Evolutionary conservation across 2,329 filamentous ascomycete species (phyloP).

Genomic region (Pleurostoma richardsiae): DNA sequence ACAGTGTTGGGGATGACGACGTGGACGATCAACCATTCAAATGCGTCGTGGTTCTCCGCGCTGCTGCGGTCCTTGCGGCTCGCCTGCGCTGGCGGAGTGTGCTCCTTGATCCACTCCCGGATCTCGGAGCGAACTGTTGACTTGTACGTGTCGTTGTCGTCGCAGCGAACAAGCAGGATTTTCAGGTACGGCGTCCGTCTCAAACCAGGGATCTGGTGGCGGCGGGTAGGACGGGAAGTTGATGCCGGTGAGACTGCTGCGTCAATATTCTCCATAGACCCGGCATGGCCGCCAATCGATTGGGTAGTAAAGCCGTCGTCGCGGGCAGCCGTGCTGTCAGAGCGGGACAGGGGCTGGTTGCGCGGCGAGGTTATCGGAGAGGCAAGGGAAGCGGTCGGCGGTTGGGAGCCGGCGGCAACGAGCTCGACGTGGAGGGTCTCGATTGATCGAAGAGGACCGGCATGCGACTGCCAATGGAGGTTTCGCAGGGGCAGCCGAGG

Average conservation of each 20-base stretch:
- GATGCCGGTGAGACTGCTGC: conserved; percentile 20
- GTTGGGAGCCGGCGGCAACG: conserved; percentile 54
- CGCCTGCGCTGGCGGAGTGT: conserved; percentile 56
- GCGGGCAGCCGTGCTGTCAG: conserved; percentile 22
- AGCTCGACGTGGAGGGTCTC: conserved; percentile 88
- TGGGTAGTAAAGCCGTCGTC: conserved; percentile 62
- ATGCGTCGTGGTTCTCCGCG: conserved; percentile 92
- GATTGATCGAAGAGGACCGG: conserved; percentile 86
- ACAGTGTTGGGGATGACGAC: conserved; percentile 84
- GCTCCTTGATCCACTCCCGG: conserved; percentile 83
- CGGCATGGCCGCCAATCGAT: conserved; percentile 34
- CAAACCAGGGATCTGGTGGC: conserved; percentile 93
- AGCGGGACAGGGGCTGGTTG: conserved; percentile 20
- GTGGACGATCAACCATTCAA: conserved; percentile 91
- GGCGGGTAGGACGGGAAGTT: conserved; percentile 40
- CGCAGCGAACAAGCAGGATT: conserved; percentile 81
- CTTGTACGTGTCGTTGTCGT: conserved; percentile 95
- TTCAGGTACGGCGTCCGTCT: conserved; percentile 93
- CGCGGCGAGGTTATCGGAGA: conserved; percentile 26
- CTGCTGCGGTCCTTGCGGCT: conserved; percentile 55
- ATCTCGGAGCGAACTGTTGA: conserved; percentile 69
- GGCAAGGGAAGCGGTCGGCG: conserved; percentile 27
- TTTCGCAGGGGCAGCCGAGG: conserved; percentile 81
- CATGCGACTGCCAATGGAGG: conserved; percentile 94
- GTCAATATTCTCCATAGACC: conserved; percentile 32